phyloP scores from a whole-genome alignment of 2,329 filamentous ascomycete species.

The Lachnellula hyalina region DNA sequence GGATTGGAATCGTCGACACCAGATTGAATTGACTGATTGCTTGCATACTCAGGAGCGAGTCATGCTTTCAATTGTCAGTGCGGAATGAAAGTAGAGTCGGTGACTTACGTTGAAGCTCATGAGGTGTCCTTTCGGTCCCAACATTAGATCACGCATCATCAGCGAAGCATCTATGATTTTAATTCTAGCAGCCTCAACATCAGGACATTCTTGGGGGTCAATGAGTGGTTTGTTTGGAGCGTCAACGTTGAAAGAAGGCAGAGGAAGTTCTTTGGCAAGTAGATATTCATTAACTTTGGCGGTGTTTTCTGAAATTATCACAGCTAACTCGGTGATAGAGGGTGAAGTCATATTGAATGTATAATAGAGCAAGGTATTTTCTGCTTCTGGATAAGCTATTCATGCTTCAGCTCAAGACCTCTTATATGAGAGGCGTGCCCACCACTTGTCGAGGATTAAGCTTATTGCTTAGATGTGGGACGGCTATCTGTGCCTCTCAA shows the following conservation, averaged over 20 bases:
- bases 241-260: constrained; percentile 1
- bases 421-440: no score
- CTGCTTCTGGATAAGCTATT: no score
- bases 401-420: no score
- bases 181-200: not conserved
- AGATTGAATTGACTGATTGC: constrained; percentile 21
- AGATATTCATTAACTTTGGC: not conserved
- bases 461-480: no score
- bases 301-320: not conserved
- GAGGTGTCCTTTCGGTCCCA: constrained; percentile 4
- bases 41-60: constrained; percentile 13
- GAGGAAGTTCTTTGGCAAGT: not conserved
- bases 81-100: not conserved
- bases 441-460: no score
- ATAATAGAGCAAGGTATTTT: no score
- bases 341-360: not conserved
- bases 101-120: not conserved
- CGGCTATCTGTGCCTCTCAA: no score
- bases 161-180: not conserved
- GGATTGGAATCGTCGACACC: constrained; percentile 13
- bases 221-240: not conserved
- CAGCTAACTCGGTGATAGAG: not conserved
- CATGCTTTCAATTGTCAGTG: not conserved
- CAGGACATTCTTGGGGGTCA: not conserved
- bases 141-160: not conserved